Evolutionary conservation across 139 green algal species (phyloP).

Genomic region (Chlamydomonas asymmetrica): DNA sequence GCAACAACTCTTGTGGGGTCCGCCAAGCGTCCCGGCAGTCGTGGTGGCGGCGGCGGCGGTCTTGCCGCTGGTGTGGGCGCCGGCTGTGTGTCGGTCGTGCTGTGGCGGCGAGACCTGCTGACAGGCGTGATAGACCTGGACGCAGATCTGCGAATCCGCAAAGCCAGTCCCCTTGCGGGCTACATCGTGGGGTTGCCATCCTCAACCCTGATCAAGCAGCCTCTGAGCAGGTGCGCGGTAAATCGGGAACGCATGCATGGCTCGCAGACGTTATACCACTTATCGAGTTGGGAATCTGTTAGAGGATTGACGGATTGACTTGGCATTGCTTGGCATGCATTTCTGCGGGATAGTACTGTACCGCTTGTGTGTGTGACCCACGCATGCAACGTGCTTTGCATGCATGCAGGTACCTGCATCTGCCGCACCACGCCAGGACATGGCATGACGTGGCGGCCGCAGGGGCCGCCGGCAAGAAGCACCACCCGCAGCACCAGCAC

Average conservation of each 20-base stretch:
- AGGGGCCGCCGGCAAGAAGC: background rate
- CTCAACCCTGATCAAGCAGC: background rate
- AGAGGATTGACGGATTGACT: too few relatives aligned
- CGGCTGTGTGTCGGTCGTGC: background rate
- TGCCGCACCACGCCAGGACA: background rate
- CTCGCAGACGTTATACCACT: too few relatives aligned
- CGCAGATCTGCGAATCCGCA: background rate
- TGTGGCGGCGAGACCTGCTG: slow-evolving; percentile 18
- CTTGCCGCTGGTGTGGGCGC: too few relatives aligned
- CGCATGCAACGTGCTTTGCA: background rate
- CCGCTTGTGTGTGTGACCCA: too few relatives aligned
- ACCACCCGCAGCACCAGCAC: background rate
- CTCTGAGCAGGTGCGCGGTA: slow-evolving; percentile 4
- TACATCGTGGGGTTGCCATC: background rate
- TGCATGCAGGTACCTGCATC: background rate
- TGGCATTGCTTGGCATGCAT: too few relatives aligned
- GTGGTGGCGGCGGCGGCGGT: background rate
- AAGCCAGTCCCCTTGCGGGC: background rate
- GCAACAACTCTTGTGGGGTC: too few relatives aligned
- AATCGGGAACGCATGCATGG: too few relatives aligned
- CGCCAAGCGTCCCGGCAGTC: too few relatives aligned
- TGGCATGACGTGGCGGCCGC: background rate
- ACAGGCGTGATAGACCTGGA: slow-evolving; percentile 6
- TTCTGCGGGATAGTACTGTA: too few relatives aligned
- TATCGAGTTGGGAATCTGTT: too few relatives aligned